Evolutionary conservation across 164 flowering plant genomes (phyloP), one percentile per base, ranked within the genome.

Genomic region (Houttuynia cordata): DNA sequence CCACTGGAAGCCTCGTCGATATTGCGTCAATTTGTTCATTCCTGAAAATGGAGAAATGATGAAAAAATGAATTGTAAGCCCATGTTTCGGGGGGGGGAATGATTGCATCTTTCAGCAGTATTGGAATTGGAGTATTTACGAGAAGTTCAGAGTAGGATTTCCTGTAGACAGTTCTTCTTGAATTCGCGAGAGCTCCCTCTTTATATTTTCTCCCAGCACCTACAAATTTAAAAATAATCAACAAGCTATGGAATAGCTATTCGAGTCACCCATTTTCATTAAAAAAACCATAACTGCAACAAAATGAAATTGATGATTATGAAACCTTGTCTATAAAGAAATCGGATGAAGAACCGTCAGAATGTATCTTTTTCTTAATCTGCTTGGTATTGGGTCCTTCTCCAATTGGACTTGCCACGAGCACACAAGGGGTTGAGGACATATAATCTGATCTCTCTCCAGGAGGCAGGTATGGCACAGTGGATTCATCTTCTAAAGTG

Each of bases 311-410:
- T 0, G 17, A 3, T 45, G 49, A 45, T 7, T 12, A 7, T 45
- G 49, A 1, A 42, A 87, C 97, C 95, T 90, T 85, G 59, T 90
- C 92, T 15, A 85, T 83, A 79, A 81, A 85, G 69, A 85, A 85
- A 78, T 88, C 93, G 6, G 91, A 80, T 22, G 95, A 71, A 40
- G 89, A 71, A 10, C 86, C 91, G 68, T 82, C 68, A 0, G 91
- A 73, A 64, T 79, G 91, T 62, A 84, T 61, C 78, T 80, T 86
- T 71, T 70, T 77, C 79, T 87, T 87, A 20, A 83, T 85, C 55
- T 66, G 73, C 65, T 79, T 84, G 3, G 84, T 79, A 56, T 85
- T 78, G 22, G 87, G 84, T 19, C 86, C 91, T 55, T 83, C 87
- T 20, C 80, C 87, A 21, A 82, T 51, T 7, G 79, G 89, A 45